Conservation (phyloP, 768 basidiomycete genomes). For the Suillus tomentosus region DNA sequence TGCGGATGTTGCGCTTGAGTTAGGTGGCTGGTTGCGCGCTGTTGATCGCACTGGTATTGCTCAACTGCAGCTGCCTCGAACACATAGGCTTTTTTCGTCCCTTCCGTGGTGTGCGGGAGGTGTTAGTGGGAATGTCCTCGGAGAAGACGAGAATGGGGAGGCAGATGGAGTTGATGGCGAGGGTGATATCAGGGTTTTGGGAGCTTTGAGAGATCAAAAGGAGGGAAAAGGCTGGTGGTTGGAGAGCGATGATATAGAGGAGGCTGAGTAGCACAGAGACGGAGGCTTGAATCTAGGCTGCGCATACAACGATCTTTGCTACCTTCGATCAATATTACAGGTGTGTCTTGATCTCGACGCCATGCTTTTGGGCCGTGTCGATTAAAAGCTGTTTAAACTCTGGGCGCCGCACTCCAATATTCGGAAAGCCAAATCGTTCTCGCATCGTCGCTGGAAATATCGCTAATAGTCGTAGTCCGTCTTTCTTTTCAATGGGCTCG, state of each 20-base stretch:
- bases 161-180: slow-evolving; percentile 31
- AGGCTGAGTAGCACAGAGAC: slow-evolving; percentile 25
- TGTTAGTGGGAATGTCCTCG: slow-evolving; percentile 24
- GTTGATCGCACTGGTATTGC: slow-evolving; percentile 30
- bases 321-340: no score
- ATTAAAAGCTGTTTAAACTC: slow-evolving; percentile 34
- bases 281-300: neutral
- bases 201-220: slow-evolving; percentile 28
- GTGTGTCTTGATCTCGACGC: slow-evolving; percentile 29
- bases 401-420: slow-evolving; percentile 35
- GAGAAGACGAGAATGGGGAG: slow-evolving; percentile 32
- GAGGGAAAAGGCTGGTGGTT: slow-evolving; percentile 43
- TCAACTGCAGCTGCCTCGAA: slow-evolving; percentile 22
- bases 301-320: neutral
- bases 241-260: slow-evolving; percentile 62
- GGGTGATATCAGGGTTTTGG: slow-evolving; percentile 30
- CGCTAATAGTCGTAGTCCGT: slow-evolving; percentile 9
- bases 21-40: slow-evolving; percentile 61
- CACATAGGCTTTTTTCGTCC: slow-evolving; percentile 54
- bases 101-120: slow-evolving; percentile 45
- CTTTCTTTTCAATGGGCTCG: no score
- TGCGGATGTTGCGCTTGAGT: slow-evolving; percentile 52
- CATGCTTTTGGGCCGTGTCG: slow-evolving; percentile 33
- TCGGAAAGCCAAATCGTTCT: slow-evolving; percentile 24
- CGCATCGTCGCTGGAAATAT: slow-evolving; percentile 21